Evolutionary conservation across 805 yeast genomes (phyloP).

Genomic region (Kodamaea laetipori): DNA sequence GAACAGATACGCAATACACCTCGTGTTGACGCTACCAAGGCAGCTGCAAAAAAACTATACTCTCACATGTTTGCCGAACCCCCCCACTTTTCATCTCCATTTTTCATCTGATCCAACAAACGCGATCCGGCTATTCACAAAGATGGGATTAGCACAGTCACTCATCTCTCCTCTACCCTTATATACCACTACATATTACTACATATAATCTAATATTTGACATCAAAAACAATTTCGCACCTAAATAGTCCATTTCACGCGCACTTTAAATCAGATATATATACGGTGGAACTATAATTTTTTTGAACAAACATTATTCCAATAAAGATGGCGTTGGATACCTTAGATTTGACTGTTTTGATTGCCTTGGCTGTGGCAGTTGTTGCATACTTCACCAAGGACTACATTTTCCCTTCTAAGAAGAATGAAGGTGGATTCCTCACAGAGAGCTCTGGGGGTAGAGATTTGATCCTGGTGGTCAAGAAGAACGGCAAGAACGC

Average conservation of each 20-base stretch:
- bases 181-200: too few species aligned
- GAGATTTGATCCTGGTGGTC: constrained; percentile 62
- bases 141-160: neutral
- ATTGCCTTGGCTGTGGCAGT: constrained; percentile 66
- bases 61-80: too few species aligned
- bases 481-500: constrained; percentile 68
- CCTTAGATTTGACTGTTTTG: constrained; percentile 69
- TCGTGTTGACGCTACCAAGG: too few species aligned
- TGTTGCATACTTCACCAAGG: constrained; percentile 67
- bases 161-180: neutral
- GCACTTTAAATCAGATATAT: constrained; percentile 5
- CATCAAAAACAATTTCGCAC: too few species aligned
- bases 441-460: constrained; percentile 38
- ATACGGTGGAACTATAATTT: constrained; percentile 3
- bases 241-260: constrained; percentile 5
- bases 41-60: too few species aligned
- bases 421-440: constrained; percentile 27
- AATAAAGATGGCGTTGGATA: constrained; percentile 59
- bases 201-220: too few species aligned
- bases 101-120: neutral
- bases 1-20: too few species aligned
- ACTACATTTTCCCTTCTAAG: constrained; percentile 41
- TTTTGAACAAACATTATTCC: neutral
- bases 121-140: neutral
- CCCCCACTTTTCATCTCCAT: neutral